A percentile compares a stretch with the other conserved stretches of the same genome.
Evolutionary conservation across 73 alveolate species (phyloP).

Genomic region (Urostyla sp.): DNA sequence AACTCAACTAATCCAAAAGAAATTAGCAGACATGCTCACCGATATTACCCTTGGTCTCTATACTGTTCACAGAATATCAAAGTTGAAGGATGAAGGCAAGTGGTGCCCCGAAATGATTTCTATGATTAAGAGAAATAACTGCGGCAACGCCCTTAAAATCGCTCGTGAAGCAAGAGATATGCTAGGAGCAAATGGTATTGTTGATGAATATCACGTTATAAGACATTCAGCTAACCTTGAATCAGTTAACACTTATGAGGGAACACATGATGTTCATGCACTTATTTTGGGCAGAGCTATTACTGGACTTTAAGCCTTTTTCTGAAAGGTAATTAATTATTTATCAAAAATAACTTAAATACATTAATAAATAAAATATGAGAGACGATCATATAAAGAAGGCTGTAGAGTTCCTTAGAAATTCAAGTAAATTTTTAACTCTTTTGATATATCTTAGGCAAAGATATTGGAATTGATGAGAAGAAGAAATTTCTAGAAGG

Average conservation of each 20-base stretch:
- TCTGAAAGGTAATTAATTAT: conserved; percentile 43
- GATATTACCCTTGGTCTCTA: conserved; percentile 84
- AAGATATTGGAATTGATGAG: conserved; percentile 37
- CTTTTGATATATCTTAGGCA: background rate
- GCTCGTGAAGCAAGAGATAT: conserved; percentile 95
- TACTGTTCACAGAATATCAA: conserved; percentile 70
- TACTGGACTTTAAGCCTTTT: conserved; percentile 93
- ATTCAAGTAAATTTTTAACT: background rate
- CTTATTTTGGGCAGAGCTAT: conserved; percentile 91
- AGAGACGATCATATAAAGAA: background rate
- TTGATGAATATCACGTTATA: conserved; percentile 91
- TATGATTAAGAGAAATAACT: conserved; percentile 90
- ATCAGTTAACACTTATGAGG: conserved; percentile 91
- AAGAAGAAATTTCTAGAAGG: conserved; percentile 47
- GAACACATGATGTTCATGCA: conserved; percentile 91
- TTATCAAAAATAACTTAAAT: background rate
- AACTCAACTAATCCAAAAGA: conserved; percentile 79
- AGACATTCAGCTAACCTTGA: conserved; percentile 93
- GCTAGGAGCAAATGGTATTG: conserved; percentile 95
- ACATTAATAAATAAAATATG: too few species aligned
- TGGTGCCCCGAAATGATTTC: conserved; percentile 93
- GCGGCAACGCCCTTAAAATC: conserved; percentile 84
- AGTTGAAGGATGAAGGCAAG: conserved; percentile 82
- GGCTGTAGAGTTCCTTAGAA: background rate
- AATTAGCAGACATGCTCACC: conserved; percentile 91